Evolutionary conservation across 148 eudicot genomes (phyloP), one percentile per base, ranked within the genome.

Genomic region (Salicornia ramosissima): DNA sequence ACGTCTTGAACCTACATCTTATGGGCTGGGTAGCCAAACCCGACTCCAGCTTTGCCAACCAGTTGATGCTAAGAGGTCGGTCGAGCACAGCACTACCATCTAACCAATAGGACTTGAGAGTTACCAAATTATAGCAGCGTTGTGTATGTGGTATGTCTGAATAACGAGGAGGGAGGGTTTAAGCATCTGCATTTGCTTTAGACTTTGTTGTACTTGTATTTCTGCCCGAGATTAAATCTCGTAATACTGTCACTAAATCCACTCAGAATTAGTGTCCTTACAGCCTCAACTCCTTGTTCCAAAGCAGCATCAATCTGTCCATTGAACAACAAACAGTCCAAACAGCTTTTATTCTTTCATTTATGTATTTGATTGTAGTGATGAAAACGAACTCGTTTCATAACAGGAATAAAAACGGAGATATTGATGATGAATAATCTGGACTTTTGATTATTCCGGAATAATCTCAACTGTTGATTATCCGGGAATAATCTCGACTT

Each of bases 161-260:
- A 58, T 25, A 24, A 13, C 34, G 50, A 34, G 59, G 29, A 25
- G 25, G 61, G 31, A 26, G 69, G 14, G 10, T 33, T 26, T 12
- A 6, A 2, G 52, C 46, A 40, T 8, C 36, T 19, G 18, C 55
- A 25, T 43, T 30, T 28, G 8, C 24, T 12, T 74, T 62, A 86
- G 58, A 94, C 93, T 81, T 80, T 87, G 90, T 94, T 85, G 71
- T 87, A 87, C 83, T 94, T 94, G 89, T 87, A 94, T 46, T 91
- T 94, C 84, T 94, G 97, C 22, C 82, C 92, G 49, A 94, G 84
- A 81, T 94, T 94, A 64, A 94, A 91, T 71, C 91, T 86, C 21
- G 84, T 83, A 42, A 83, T 79, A 39, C 76, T 76, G 33, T 82
- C 85, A 75, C 77, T 82, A 72, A 95, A 95, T 75, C 97, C 99